Percentiles rank a stretch among this genome's conserved stretches.
phyloP scores from a whole-genome alignment of 1,139 yeast genomes.

The Geotrichum klebahnii region DNA sequence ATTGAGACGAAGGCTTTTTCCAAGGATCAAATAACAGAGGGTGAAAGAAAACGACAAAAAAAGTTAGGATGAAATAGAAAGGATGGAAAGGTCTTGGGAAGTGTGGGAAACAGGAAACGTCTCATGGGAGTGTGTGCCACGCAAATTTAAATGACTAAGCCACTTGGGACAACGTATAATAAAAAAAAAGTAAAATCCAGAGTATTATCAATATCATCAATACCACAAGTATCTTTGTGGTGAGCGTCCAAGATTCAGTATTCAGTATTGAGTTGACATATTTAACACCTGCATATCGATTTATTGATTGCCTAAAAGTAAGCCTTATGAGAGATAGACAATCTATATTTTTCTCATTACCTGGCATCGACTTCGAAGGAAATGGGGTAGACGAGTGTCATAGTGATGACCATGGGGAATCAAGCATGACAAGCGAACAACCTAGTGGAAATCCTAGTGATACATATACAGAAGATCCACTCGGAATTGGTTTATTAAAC shows the following conservation, averaged over 20 bases:
- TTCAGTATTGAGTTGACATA: too few species aligned
- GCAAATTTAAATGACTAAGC: too few species aligned
- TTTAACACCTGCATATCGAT: neutral
- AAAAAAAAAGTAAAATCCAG: too few species aligned
- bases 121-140: too few species aligned
- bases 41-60: neutral
- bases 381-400: neutral
- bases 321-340: conserved; percentile 2
- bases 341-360: conserved; percentile 1
- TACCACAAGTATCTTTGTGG: too few species aligned
- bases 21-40: too few species aligned
- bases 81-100: neutral
- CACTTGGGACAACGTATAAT: too few species aligned
- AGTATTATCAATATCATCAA: too few species aligned
- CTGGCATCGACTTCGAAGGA: conserved; percentile 7
- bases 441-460: neutral
- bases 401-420: neutral
- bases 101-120: too few species aligned
- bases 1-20: conserved; percentile 4
- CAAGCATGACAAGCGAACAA: neutral
- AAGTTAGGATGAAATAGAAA: neutral
- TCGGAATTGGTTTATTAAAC: conserved; percentile 15
- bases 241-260: too few species aligned
- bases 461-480: conserved; percentile 12
- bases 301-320: neutral